Evolutionary conservation across 108 stramenopile genomes (phyloP).

Genomic region (Cyclotella sp.): DNA sequence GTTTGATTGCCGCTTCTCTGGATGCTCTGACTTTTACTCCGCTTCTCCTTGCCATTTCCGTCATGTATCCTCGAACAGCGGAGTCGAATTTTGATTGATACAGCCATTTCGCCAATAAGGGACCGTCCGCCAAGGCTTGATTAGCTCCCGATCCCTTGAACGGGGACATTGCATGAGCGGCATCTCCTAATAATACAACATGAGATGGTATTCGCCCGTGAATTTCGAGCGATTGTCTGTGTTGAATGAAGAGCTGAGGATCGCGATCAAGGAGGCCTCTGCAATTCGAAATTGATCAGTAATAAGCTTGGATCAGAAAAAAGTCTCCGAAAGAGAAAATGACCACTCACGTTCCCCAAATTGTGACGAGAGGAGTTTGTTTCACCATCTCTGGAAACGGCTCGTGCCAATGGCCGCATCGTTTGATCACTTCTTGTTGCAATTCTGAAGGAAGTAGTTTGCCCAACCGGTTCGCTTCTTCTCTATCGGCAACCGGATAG

Average conservation of each 20-base stretch:
- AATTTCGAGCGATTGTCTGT: constrained; percentile 34
- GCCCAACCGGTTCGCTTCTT: constrained; percentile 43
- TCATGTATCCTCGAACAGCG: constrained; percentile 69
- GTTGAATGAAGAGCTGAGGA: constrained; percentile 58
- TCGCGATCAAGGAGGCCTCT: constrained; percentile 77
- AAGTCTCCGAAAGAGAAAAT: neutral
- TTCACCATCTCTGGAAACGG: constrained; percentile 77
- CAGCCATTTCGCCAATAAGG: constrained; percentile 73
- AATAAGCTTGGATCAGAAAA: neutral
- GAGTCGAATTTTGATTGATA: constrained; percentile 58
- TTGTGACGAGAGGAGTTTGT: constrained; percentile 63
- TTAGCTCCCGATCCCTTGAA: constrained; percentile 97
- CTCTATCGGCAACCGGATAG: constrained; percentile 45
- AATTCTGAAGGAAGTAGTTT: constrained; percentile 38
- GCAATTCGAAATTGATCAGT: neutral
- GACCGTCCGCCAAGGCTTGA: constrained; percentile 90
- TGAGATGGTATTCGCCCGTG: constrained; percentile 47
- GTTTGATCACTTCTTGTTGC: constrained; percentile 59
- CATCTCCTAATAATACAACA: constrained; percentile 88
- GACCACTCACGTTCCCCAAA: constrained; percentile 86
- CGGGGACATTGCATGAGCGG: constrained; percentile 87
- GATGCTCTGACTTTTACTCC: constrained; percentile 75
- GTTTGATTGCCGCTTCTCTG: constrained; percentile 63
- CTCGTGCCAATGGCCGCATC: constrained; percentile 70
- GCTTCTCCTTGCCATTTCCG: constrained; percentile 75